Base-by-base conservation (phyloP, 164 flowering plant genomes). In the Vitis rupestris region DNA sequence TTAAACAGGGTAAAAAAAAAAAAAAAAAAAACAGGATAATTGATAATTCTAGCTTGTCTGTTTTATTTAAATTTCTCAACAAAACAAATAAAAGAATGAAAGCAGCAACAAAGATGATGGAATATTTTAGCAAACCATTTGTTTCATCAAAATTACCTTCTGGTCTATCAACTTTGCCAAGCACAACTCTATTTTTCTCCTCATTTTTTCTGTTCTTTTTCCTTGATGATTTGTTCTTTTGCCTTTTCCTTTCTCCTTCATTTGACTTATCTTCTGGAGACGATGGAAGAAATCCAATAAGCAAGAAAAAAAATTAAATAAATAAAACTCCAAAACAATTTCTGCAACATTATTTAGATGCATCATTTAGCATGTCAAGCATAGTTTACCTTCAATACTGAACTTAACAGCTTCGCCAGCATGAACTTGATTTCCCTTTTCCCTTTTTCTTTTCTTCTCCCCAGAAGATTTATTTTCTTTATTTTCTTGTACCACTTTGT, bases 151-250 rank as follows among this genome's bases (percentile, higher is more conserved):
- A 57, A 19, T 17, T 61, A 54, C 75, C 67, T 49, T 63, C 70
- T 8, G 19, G 27, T 49, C 63, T 48, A 47, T 61, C 67, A 67
- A 56, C 47, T 16, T 71, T 55, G 14, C 23, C 70, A 67, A 61
- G 47, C 13, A 8, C 12, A 54, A 30, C 56, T 51, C 47, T 55
- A 60, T 17, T 58, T 60, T 58, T 58, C 13, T 66, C 58, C 61
- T 31, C 66, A 61, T 19, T 57, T 48, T 63, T 76, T 58, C 69
- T 75, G 54, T 71, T 75, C 78, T 71, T 77, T 61, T 61, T 69
- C 72, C 30, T 64, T 37, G 29, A 29, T 30, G 68, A 58, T 70
- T 74, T 74, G 9, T 59, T 61, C 65, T 19, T 68, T 70, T 67
- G 44, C 61, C 64, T 68, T 27, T 65, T 70, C 56, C 7, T 23